Percentiles rank a stretch among this genome's conserved stretches.
These are phyloP conservation scores for Phytophthora hybrid DNA, from an alignment of 352 stramenopile species.

Conservation along the genomic window DNA sequence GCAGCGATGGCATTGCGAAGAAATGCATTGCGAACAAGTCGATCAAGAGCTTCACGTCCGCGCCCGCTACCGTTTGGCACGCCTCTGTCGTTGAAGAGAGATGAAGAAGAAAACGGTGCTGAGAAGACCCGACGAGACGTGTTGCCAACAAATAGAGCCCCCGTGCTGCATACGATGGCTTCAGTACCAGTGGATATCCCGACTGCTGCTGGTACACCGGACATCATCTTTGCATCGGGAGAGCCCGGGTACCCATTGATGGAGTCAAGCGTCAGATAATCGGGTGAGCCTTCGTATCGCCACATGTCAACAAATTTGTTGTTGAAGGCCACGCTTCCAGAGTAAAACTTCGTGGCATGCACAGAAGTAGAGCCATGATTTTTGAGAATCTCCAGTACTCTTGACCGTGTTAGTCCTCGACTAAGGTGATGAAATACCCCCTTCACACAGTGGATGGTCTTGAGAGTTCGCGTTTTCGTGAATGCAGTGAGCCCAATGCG, in stretches of 20 bases:
- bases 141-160: conserved; percentile 32
- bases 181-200: conserved; percentile 30
- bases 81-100: conserved; percentile 57
- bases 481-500: conserved; percentile 66
- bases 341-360: conserved; percentile 78
- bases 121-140: conserved; percentile 34
- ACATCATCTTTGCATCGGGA: conserved; percentile 17
- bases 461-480: conserved; percentile 49
- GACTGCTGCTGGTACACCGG: not conserved
- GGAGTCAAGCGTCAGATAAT: conserved; percentile 71
- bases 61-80: conserved; percentile 54
- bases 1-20: conserved; percentile 45
- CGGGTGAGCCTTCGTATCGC: conserved; percentile 77
- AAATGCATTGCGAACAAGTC: conserved; percentile 61
- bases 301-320: conserved; percentile 87
- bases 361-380: conserved; percentile 75
- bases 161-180: conserved; percentile 29
- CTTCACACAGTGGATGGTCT: conserved; percentile 73
- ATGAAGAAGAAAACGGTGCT: conserved; percentile 38
- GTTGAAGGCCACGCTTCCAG: conserved; percentile 76
- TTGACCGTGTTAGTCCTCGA: conserved; percentile 64
- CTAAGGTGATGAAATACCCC: conserved; percentile 81
- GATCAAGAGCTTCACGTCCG: conserved; percentile 65
- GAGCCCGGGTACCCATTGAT: conserved; percentile 32
- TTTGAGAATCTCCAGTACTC: conserved; percentile 71